A percentile compares a stretch with the other conserved stretches of the same genome.
Evolutionary conservation across 73 alveolate genomes (phyloP).

Genomic region (Paramecium biaurelia): DNA sequence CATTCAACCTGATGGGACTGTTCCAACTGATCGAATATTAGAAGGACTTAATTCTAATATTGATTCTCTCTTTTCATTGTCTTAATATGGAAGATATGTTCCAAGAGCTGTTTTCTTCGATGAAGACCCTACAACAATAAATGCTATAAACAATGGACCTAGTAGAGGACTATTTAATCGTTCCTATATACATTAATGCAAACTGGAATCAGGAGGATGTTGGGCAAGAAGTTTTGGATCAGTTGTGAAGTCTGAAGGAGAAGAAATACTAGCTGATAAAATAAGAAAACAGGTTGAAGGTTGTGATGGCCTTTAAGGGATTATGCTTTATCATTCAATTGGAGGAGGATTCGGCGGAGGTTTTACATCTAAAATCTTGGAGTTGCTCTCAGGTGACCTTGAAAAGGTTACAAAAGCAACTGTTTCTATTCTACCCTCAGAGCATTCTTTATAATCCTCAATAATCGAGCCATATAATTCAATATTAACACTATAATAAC

Average conservation of each 20-base stretch:
- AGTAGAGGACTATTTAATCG: conserved; percentile 56
- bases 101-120: conserved; percentile 16
- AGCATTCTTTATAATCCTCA: background rate
- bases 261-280: background rate
- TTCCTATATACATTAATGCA: background rate
- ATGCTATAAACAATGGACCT: conserved; percentile 61
- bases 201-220: background rate
- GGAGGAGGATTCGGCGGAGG: conserved; percentile 37
- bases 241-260: background rate
- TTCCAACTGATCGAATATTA: background rate
- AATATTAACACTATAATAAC: background rate
- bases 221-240: background rate
- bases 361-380: background rate
- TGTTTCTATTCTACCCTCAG: background rate
- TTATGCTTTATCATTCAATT: background rate
- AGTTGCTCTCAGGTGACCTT: background rate
- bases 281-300: background rate
- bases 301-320: background rate
- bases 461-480: background rate
- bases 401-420: background rate
- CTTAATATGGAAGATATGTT: conserved; percentile 2
- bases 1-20: conserved; percentile 18
- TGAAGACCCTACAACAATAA: conserved; percentile 62
- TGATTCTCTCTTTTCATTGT: background rate
- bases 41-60: background rate